A percentile compares a stretch with the other conserved stretches of the same genome.
phyloP scores from a whole-genome alignment of 345 rosid species.

The Viola odorata region DNA sequence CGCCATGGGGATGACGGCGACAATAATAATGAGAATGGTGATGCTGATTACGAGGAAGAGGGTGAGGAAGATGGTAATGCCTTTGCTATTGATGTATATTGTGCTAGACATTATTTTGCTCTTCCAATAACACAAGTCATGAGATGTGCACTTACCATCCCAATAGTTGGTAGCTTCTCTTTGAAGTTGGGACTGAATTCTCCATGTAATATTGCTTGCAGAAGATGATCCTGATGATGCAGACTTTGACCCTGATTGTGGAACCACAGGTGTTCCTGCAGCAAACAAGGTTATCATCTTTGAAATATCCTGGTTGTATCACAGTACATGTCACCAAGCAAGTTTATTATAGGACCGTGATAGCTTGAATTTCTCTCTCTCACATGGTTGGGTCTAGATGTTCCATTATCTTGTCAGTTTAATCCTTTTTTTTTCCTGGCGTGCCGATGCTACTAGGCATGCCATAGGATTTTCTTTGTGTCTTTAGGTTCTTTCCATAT shows the following conservation, averaged over 20 bases:
- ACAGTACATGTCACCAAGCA: too few species aligned
- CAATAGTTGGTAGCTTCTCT: slow-evolving; percentile 3
- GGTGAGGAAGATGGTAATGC: slow-evolving; percentile 82
- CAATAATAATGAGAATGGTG: slow-evolving; percentile 42
- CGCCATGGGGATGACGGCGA: slow-evolving; percentile 31
- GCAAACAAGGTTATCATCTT: slow-evolving; percentile 51
- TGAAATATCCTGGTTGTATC: slow-evolving; percentile 1
- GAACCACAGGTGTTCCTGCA: slow-evolving; percentile 31
- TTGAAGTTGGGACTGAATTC: slow-evolving; percentile 8
- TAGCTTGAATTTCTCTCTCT: too few species aligned
- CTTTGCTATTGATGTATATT: slow-evolving; percentile 15
- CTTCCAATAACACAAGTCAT: background rate
- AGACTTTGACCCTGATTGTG: slow-evolving; percentile 86
- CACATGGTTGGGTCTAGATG: too few species aligned
- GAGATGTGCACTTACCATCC: background rate
- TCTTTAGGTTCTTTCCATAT: too few species aligned
- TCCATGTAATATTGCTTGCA: slow-evolving; percentile 39
- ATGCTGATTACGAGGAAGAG: slow-evolving; percentile 72
- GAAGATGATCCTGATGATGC: slow-evolving; percentile 99
- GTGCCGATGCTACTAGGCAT: slow-evolving; percentile 1
- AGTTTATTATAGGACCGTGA: too few species aligned
- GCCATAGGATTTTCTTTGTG: background rate
- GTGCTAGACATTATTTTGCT: background rate
- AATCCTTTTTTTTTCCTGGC: background rate
- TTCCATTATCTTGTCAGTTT: background rate